Base-by-base conservation (phyloP, 495 filamentous ascomycete genomes). In the Penicillium parvum region DNA sequence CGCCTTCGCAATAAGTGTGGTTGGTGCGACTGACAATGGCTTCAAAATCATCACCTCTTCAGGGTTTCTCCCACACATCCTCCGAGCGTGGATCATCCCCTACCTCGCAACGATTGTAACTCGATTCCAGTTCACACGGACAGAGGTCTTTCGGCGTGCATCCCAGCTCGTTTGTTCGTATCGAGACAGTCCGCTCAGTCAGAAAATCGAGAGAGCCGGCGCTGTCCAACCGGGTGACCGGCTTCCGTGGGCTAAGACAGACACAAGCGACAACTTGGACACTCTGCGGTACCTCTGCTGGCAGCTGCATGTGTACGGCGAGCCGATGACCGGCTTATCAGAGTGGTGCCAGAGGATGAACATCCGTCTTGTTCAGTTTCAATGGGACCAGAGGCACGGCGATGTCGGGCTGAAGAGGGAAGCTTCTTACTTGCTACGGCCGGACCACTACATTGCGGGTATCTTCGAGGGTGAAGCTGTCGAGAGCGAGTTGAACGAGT, bases 251-350 rank as follows among this genome's bases (percentile, higher is more conserved):
- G 61, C 46, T 1, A 42, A 41, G 11, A 60, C 55, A 1, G 53
- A 57, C 3, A 22, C 45, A 3, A 15, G 40, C 3, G 66, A 69
- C 30, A 64, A 69, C 20, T 66, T 56, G 23, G 58, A 56, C 5
- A 58, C 50, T 3, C 40, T 69, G 1, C 44, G 30, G 7, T 43
- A 52, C 3, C 56, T 68, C 5, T 44, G 47, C 11, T 69, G 64
- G 62, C 60, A 68, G 26, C 40, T 68, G 11, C 66, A 68, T 43
- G 58, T 66, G 1, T 68, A 69, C 42, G 62, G 64, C 0, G 37
- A 48, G 0, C 20, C 17, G 3, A 32, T 18, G 6, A 27, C 45
- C 1, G 48, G 47, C 9, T 9, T 68, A 37, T 43, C n/a, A n/a
- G 21, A 55, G 32, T 66, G 66, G 66, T 63, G 57, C 32, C 38